Evolutionary conservation across 768 basidiomycete species (phyloP), one percentile per base, ranked within the genome.

Genomic region (Leucosporidium yakuticum): DNA sequence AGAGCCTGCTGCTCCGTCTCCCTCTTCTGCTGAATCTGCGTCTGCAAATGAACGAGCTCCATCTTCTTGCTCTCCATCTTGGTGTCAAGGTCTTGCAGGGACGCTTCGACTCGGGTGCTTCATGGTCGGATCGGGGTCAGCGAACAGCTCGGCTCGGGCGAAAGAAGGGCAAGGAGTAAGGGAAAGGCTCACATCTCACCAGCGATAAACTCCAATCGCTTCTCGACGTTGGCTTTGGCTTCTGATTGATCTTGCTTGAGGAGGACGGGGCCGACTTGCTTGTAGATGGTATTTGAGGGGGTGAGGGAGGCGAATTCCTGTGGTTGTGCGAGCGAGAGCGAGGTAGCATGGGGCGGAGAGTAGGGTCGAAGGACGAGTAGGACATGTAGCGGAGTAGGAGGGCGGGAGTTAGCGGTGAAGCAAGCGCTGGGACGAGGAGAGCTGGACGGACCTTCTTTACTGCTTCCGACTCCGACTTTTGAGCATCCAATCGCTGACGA

Each of bases 191-290:
- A 95, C 94, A 94, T 91, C 79, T 97, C 93, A 64, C 86, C 80
- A 54, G 80, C 82, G 75, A 97, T 98, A 80, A 91, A 94, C 66
- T 90, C 89, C 44, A 98, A 80, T 14, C 95, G 86, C 58, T 89
- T 95, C 74, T 91, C 86, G 29, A 98, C 90, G 75, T 91, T 96
- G 71, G 79, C 81, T 77, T 88, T 89, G 39, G 93, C 95, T 73
- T 96, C 95, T 9, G 79, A 79, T 75, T 88, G 87, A 73, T 96
- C 93, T 79, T 97, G 94, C 74, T 88, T 85, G 14, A 97, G 86
- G 32, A 97, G 84, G 9, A 94, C 88, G 1, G 92, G 91, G 1
- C 95, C 95, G 49, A 95, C 84, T 36, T 90, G 84, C 81, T 97
- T 98, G 82, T 87, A 98, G 11, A 98, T 85, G 21, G 82, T 83